Evolutionary conservation across 345 rosid species (phyloP).

Genomic region (Odontarrhena argentea): DNA sequence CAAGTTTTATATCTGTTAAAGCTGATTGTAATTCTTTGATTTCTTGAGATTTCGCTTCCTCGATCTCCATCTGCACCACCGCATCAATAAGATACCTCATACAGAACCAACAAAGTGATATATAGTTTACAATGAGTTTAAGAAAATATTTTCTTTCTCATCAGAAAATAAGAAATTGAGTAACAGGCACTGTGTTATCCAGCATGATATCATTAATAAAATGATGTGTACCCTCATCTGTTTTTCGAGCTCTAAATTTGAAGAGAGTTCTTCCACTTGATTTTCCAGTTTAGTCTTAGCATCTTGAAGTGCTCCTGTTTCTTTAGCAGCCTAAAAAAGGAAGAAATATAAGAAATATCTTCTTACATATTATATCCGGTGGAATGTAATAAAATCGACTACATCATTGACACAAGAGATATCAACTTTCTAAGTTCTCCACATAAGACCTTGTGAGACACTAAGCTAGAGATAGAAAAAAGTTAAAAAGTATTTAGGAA

Average conservation of each 20-base stretch:
- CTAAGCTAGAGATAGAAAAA: not conserved
- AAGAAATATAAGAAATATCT: constrained; percentile 9
- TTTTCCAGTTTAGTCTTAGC: constrained; percentile 45
- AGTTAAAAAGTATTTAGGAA: not conserved
- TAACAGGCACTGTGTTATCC: constrained; percentile 9
- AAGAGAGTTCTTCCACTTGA: constrained; percentile 44
- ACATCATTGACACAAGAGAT: not conserved
- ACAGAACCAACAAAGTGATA: constrained; percentile 28
- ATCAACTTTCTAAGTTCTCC: not conserved
- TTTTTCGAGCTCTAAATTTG: constrained; percentile 51
- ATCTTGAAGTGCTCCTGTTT: constrained; percentile 47
- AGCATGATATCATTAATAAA: constrained; percentile 18
- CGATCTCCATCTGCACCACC: constrained; percentile 65
- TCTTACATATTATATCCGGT: not conserved
- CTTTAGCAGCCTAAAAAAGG: constrained; percentile 43
- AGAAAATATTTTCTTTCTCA: not conserved
- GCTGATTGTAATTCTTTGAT: constrained; percentile 45
- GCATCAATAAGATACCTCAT: constrained; percentile 35
- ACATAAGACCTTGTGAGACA: not conserved
- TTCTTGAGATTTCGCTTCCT: constrained; percentile 53
- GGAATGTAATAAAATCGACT: constrained; percentile 5
- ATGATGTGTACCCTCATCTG: constrained; percentile 37
- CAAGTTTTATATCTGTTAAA: constrained; percentile 44
- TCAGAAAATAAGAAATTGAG: constrained; percentile 3
- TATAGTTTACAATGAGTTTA: not conserved